These are phyloP conservation scores for Penicillium vulpinum DNA, from an alignment of 2,329 filamentous ascomycete genomes.

Conservation along the genomic window DNA sequence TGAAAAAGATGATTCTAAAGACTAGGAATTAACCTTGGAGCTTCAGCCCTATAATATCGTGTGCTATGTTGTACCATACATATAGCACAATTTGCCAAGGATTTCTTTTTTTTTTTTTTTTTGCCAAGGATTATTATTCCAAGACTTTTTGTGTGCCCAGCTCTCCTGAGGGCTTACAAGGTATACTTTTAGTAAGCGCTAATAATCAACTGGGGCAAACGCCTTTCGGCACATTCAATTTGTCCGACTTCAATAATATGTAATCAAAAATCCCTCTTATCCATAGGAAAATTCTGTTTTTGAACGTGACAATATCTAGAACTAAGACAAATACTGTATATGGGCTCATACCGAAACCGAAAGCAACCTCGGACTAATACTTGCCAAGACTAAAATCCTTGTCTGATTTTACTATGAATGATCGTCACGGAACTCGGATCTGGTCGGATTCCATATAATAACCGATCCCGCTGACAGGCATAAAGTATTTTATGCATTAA, in stretches of 20 bases:
- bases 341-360: not conserved
- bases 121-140: not conserved
- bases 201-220: no score
- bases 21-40: no score
- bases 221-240: not conserved
- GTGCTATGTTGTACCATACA: no score
- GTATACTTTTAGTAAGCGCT: no score
- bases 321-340: no score
- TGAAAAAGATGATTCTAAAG: no score
- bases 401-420: not conserved
- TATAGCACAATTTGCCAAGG: no score
- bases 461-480: conserved; percentile 12
- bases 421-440: conserved; percentile 15
- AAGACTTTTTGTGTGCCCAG: no score
- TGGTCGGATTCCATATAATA: conserved; percentile 14
- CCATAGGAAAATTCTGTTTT: conserved; percentile 2
- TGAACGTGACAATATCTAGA: not conserved
- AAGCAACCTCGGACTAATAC: not conserved
- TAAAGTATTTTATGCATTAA: not conserved
- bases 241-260: not conserved
- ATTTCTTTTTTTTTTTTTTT: no score
- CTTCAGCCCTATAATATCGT: no score
- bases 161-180: no score
- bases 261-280: not conserved
- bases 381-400: conserved; percentile 1